Conservation (phyloP, 441 rosid species). For the Isatis lusitanica region DNA sequence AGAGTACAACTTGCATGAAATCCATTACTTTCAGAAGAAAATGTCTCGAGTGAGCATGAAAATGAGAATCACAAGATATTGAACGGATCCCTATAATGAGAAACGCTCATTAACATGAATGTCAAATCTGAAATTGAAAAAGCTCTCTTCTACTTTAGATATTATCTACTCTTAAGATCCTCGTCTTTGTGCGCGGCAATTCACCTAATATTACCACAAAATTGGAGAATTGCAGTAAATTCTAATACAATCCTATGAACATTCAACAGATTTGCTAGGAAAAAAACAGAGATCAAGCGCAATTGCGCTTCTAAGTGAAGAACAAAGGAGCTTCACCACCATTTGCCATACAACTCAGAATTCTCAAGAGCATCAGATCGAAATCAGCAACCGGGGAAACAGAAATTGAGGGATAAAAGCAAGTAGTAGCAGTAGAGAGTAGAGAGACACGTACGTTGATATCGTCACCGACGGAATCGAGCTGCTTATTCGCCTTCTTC, state of each 20-base stretch:
- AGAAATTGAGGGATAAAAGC: background rate
- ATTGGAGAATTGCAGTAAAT: background rate
- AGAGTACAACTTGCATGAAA: background rate
- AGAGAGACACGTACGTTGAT: conserved; percentile 45
- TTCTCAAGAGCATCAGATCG: conserved; percentile 1
- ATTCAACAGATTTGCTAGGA: background rate
- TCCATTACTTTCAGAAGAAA: background rate
- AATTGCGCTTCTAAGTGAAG: background rate
- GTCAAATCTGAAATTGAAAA: background rate
- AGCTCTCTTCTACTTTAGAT: too few species aligned
- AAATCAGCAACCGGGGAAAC: conserved; percentile 5
- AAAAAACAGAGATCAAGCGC: conserved; percentile 7
- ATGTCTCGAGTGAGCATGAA: background rate
- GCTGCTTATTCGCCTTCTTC: conserved; percentile 64
- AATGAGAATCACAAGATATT: conserved; percentile 6
- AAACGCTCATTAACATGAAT: background rate
- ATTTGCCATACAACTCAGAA: background rate
- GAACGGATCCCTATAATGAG: background rate
- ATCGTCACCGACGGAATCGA: conserved; percentile 77
- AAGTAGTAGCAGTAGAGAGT: background rate
- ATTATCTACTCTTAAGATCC: background rate
- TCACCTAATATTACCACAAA: background rate
- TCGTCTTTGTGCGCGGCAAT: background rate
- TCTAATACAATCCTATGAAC: background rate
- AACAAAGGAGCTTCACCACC: conserved; percentile 4